Evolutionary conservation across 768 basidiomycete species (phyloP), one percentile per base, ranked within the genome.

Genomic region (Mycena filopes): DNA sequence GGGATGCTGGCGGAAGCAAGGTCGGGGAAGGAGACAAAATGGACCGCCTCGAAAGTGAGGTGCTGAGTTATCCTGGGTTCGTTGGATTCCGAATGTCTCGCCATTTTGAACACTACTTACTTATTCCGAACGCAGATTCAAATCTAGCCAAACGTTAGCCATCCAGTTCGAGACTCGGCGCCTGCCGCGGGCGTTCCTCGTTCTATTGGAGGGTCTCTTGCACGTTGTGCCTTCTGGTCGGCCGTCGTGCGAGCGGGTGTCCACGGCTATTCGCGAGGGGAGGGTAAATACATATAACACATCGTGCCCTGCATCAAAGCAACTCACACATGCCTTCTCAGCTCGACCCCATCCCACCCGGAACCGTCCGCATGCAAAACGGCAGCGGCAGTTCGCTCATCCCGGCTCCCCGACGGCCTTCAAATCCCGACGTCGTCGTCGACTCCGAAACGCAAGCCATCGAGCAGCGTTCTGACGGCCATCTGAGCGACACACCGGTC

Each of bases 51-150:
- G 90, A 94, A 70, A 81, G 81, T 51, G 94, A 96, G 72, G 91
- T 98, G 12, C 63, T 85, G 62, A 71, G 75, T 4, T 98, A 97
- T 79, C 78, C 84, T 48, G 96, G 96, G 88, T 95, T 67, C 10
- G 53, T 55, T 11, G 43, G 83, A 33, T 23, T 48, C 9, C 1
- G 70, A 47, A 55, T 21, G 9, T 38, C 36, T 54, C 2, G 36
- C 36, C 36, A 31, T 43, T n/a, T 40, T 6, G 6, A 42, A 43
- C 45, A 26, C 45, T 29, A 40, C n/a, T n/a, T n/a, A 63, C 38
- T 28, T 20, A 21, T 25, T 33, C 54, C 36, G 11, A 11, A 50
- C 40, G 18, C 55, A 86, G 84, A 9, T 86, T 86, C 76, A 85
- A 83, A 68, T 84, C 87, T 0, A 86, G 82, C 0, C 64, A 85